Conservation (phyloP, 306 rosid species). For the Corylus americana region DNA sequence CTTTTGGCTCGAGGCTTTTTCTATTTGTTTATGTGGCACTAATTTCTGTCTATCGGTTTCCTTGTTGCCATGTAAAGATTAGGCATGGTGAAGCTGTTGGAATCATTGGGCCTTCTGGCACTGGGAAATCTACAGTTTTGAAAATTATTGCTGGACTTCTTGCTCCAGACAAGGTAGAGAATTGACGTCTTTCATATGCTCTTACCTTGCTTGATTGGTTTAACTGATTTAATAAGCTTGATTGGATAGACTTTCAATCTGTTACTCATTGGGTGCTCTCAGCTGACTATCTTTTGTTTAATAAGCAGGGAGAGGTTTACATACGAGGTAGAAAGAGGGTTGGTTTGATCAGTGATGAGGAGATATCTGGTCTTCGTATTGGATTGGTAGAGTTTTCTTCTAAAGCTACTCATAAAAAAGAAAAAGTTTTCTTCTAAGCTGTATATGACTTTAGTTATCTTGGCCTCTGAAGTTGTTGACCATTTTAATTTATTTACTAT, state of each 20-base stretch:
- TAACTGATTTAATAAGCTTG: background rate
- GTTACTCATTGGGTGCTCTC: slow-evolving; percentile 5
- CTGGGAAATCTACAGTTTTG: slow-evolving; percentile 90
- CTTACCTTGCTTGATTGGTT: slow-evolving; percentile 14
- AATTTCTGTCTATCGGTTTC: slow-evolving; percentile 1
- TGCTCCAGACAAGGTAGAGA: slow-evolving; percentile 76
- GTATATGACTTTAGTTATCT: slow-evolving; percentile 6
- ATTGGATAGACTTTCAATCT: background rate
- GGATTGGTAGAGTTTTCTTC: slow-evolving; percentile 57
- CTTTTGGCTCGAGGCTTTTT: background rate
- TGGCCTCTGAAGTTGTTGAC: background rate
- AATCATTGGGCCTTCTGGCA: slow-evolving; percentile 98
- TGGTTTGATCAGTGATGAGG: slow-evolving; percentile 89
- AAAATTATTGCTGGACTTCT: slow-evolving; percentile 96
- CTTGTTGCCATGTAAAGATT: slow-evolving; percentile 52
- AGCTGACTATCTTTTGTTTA: slow-evolving; percentile 17
- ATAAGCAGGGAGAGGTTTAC: slow-evolving; percentile 88
- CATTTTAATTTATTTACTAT: slow-evolving; percentile 9
- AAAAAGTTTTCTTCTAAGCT: slow-evolving; percentile 17
- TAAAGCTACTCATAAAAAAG: background rate
- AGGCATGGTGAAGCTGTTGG: slow-evolving; percentile 99
- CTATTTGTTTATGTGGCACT: slow-evolving; percentile 12
- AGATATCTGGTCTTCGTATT: slow-evolving; percentile 86
- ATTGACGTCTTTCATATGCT: background rate
- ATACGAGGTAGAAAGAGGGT: slow-evolving; percentile 79